Percentiles rank a stretch among this genome's conserved stretches.
These are phyloP conservation scores for Chaetomiaceae sp. DNA, from an alignment of 2,329 filamentous ascomycete genomes.

Conservation along the genomic window DNA sequence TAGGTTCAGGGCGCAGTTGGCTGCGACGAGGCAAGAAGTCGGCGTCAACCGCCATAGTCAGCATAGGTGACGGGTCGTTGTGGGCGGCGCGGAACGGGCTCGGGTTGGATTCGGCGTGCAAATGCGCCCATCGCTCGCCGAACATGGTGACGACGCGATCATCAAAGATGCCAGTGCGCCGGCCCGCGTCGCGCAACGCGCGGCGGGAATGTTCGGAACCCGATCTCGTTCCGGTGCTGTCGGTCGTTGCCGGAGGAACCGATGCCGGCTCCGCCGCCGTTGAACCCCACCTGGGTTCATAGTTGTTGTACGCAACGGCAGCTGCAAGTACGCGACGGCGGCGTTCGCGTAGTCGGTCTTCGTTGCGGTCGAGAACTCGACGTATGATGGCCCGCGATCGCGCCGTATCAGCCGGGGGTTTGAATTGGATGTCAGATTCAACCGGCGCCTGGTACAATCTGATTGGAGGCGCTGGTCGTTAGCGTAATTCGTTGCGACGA, in stretches of 20 bases:
- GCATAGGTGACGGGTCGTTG: neutral
- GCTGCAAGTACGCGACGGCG: slow-evolving; percentile 23
- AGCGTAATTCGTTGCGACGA: slow-evolving; percentile 13
- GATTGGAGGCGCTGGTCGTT: slow-evolving; percentile 19
- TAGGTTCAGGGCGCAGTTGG: slow-evolving; percentile 14
- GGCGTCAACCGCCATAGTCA: slow-evolving; percentile 17
- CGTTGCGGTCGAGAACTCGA: slow-evolving; percentile 19
- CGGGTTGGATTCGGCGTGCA: slow-evolving; percentile 25
- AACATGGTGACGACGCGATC: slow-evolving; percentile 25
- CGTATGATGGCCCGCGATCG: slow-evolving; percentile 30
- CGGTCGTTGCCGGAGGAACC: neutral
- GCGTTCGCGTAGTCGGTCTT: slow-evolving; percentile 22
- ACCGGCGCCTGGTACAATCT: slow-evolving; percentile 33
- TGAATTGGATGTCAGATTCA: slow-evolving; percentile 31
- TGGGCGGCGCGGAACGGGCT: slow-evolving; percentile 15
- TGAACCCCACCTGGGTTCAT: slow-evolving; percentile 1
- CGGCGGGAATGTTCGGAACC: slow-evolving; percentile 8
- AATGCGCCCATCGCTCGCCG: slow-evolving; percentile 28
- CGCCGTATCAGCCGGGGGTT: slow-evolving; percentile 26
- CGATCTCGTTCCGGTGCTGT: neutral
- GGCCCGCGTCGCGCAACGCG: slow-evolving; percentile 5
- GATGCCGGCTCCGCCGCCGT: neutral
- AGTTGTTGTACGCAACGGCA: slow-evolving; percentile 8
- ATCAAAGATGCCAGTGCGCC: slow-evolving; percentile 3
- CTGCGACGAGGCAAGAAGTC: slow-evolving; percentile 15